phyloP scores from a whole-genome alignment of 1,139 yeast species.

The Candida sanyaensis region DNA sequence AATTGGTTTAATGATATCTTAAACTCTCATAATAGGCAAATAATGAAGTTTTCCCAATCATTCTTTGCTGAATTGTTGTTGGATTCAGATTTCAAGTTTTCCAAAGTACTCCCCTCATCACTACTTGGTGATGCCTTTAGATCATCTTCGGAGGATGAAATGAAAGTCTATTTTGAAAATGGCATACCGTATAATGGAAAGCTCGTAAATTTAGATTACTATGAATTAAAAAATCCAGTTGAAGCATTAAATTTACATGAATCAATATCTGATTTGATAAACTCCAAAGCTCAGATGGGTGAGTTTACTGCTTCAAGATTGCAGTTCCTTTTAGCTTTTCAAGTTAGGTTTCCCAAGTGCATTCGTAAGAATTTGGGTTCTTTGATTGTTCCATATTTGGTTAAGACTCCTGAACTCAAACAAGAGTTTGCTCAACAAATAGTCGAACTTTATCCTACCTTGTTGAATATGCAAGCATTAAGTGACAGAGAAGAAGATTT shows the following conservation, averaged over 20 bases:
- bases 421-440: slow-evolving; percentile 52
- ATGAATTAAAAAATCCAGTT: slow-evolving; percentile 12
- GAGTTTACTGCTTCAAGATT: slow-evolving; percentile 40
- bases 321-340: slow-evolving; percentile 55
- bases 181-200: slow-evolving; percentile 33
- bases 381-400: slow-evolving; percentile 53
- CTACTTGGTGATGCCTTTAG: slow-evolving; percentile 10
- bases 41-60: slow-evolving; percentile 26
- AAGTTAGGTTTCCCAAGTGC: slow-evolving; percentile 54
- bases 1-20: slow-evolving; percentile 52
- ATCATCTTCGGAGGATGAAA: slow-evolving; percentile 13
- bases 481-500: slow-evolving; percentile 69
- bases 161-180: slow-evolving; percentile 28
- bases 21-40: slow-evolving; percentile 24
- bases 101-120: slow-evolving; percentile 28
- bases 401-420: slow-evolving; percentile 50
- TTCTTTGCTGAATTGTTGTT: slow-evolving; percentile 30
- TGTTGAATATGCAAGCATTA: slow-evolving; percentile 47
- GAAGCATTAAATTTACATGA: slow-evolving; percentile 6
- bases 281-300: slow-evolving; percentile 3
- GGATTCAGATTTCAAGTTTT: slow-evolving; percentile 26
- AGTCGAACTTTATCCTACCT: slow-evolving; percentile 55
- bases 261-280: slow-evolving; percentile 7
- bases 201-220: slow-evolving; percentile 22
- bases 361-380: slow-evolving; percentile 49